Percentiles rank a stretch among this genome's conserved stretches.
Conservation (phyloP, 1,284 basidiomycete genomes). For the Tilletia setariae region DNA sequence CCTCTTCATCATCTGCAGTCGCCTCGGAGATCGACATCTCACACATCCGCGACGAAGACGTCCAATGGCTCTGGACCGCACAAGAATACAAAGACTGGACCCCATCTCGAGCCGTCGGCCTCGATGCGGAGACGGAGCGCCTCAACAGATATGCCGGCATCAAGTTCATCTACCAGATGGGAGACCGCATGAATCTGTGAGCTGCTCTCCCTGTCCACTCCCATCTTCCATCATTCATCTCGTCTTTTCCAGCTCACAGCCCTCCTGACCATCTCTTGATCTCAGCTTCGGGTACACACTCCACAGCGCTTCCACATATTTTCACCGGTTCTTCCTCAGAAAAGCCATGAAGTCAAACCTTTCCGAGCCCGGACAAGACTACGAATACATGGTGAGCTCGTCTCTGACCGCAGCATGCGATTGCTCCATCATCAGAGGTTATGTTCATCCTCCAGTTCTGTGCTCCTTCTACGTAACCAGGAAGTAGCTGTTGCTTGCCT, state of each 20-base stretch:
- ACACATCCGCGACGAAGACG: not conserved
- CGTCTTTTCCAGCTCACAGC: not conserved
- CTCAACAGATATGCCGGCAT: not conserved
- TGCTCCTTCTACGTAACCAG: not conserved
- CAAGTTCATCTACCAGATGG: conserved; percentile 14
- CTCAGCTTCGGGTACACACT: not conserved
- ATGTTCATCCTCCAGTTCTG: no score
- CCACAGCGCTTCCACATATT: conserved; percentile 70
- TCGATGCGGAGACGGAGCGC: not conserved
- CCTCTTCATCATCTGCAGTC: no score
- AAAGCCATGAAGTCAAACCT: conserved; percentile 62
- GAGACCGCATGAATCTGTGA: not conserved
- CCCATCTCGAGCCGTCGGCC: not conserved
- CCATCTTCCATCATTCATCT: no score
- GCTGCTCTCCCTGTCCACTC: no score
- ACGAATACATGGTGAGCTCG: not conserved
- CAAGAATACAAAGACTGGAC: conserved; percentile 5
- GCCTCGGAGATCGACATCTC: no score
- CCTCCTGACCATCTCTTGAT: not conserved
- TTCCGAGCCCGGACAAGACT: not conserved
- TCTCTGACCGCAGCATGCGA: no score
- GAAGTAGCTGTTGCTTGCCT: conserved; percentile 75
- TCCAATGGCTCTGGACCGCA: conserved; percentile 6
- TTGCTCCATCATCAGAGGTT: no score
- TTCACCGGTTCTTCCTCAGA: conserved; percentile 93